Evolutionary conservation across 2,329 filamentous ascomycete genomes (phyloP), one percentile per base, ranked within the genome.

Genomic region (Penicillium hesseltinei): DNA sequence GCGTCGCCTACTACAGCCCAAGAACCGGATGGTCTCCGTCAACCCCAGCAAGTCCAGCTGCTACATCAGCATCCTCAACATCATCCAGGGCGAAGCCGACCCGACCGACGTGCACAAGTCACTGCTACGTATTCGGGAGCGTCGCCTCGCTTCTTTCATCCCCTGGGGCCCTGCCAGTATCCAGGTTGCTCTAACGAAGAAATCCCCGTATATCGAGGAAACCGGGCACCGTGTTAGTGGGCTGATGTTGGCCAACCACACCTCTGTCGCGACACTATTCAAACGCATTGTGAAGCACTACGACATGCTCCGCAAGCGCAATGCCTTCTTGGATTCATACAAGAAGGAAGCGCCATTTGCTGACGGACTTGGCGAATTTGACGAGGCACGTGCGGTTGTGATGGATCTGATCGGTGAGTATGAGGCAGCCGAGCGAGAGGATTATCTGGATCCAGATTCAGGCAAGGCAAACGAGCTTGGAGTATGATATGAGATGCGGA

Each of bases 1-100:
- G 94, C 87, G 94, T 56, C 85, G 94, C 58, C 81, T 99, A 25
- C 81, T 99, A 57, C 95, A 99, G 77, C 94, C 94, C 39, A 99
- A 99, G 82, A 99, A 99, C 77, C 88, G 95, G 73, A 99, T 99
- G 94, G 94, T 99, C 45, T 96, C 92, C 25, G 96, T 94, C 23
- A 89, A 92, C 56, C 92, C 93, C 1, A 90, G 89, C 69, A 97
- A 97, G 80, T 95, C 91, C 80, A 97, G 92, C 78, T 99, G 94
- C 80, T 99, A 99, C 80, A 97, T 99, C 71, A 96, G 92, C 47
- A 97, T 99, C 66, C 82, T 99, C 62, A 97, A 99, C 76, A 96
- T 99, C 69, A 99, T 99, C 68, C 94, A 97, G 80, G 94, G 94
- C 69, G 94, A 99, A 75, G 94, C 95, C 39, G 95, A 99, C 72